These are phyloP conservation scores for Elsinoe necatrix DNA, from an alignment of 2,329 filamentous ascomycete genomes.

Conservation along the genomic window DNA sequence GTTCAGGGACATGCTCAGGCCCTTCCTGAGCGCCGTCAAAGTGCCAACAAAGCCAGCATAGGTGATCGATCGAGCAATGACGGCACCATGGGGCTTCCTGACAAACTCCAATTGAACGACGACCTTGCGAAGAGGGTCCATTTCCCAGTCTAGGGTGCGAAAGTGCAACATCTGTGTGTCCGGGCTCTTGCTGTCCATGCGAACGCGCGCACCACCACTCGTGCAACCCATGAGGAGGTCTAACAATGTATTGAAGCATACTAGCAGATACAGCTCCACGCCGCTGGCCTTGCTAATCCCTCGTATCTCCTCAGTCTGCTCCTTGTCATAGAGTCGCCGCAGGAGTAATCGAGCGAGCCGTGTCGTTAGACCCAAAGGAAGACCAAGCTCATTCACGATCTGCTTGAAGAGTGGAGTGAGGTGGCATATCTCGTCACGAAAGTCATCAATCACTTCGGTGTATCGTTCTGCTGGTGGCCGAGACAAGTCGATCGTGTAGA, in stretches of 20 bases:
- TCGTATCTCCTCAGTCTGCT: constrained; percentile 54
- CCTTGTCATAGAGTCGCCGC: constrained; percentile 42
- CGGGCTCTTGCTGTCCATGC: constrained; percentile 19
- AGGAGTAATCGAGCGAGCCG: constrained; percentile 41
- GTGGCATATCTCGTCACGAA: constrained; percentile 36
- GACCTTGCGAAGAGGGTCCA: constrained; percentile 35
- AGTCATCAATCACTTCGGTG: constrained; percentile 39
- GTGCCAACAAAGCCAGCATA: constrained; percentile 47
- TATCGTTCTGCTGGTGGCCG: constrained; percentile 47
- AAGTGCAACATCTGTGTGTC: constrained; percentile 45
- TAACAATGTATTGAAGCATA: constrained; percentile 55
- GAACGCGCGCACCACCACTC: constrained; percentile 42
- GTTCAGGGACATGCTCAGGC: constrained; percentile 43
- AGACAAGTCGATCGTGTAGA: constrained; percentile 45
- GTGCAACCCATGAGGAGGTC: constrained; percentile 60
- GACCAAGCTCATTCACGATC: constrained; percentile 31
- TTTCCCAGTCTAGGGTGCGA: constrained; percentile 43
- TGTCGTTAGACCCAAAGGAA: constrained; percentile 27
- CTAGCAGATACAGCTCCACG: constrained; percentile 51
- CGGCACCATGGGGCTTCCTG: constrained; percentile 25
- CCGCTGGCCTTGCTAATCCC: constrained; percentile 47
- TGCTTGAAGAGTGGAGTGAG: constrained; percentile 46
- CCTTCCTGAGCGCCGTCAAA: constrained; percentile 42
- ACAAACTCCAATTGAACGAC: constrained; percentile 37
- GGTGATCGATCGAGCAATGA: constrained; percentile 42